These are phyloP conservation scores for Lentinula edodes DNA, from an alignment of 768 basidiomycete species.

Conservation along the genomic window DNA sequence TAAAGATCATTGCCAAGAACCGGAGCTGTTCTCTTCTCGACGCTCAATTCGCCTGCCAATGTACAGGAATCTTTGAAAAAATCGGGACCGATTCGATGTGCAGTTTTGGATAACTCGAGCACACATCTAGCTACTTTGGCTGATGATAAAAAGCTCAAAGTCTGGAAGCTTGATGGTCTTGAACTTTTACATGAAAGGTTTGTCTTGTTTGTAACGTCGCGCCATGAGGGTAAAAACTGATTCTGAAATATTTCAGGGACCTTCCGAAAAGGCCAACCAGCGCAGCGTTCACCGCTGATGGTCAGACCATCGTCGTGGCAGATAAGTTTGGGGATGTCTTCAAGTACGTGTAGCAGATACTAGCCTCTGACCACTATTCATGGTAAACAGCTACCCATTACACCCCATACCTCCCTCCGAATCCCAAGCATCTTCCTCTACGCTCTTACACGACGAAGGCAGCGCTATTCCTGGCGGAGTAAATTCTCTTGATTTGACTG, in stretches of 20 bases:
- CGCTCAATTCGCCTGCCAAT: conserved; percentile 24
- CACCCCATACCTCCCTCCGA: conserved; percentile 17
- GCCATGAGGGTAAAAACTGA: background rate
- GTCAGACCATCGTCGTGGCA: conserved; percentile 67
- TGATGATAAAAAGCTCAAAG: conserved; percentile 78
- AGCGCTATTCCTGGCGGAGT: background rate
- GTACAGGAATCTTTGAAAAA: conserved; percentile 29
- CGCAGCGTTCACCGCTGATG: conserved; percentile 56
- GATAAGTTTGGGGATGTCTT: conserved; percentile 98
- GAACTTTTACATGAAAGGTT: conserved; percentile 59
- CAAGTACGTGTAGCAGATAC: conserved; percentile 35
- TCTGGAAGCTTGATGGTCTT: conserved; percentile 61
- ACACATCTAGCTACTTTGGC: conserved; percentile 55
- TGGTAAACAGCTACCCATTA: conserved; percentile 52
- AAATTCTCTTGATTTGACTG: background rate
- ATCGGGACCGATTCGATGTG: conserved; percentile 56
- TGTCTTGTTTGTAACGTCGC: background rate
- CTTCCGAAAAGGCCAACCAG: conserved; percentile 80
- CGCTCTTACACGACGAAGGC: background rate
- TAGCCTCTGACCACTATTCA: background rate
- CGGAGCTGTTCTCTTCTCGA: conserved; percentile 45
- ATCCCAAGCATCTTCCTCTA: background rate
- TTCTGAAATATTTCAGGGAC: conserved; percentile 41
- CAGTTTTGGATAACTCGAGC: conserved; percentile 40
- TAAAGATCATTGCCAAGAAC: conserved; percentile 31